Evolutionary conservation across 805 yeast genomes (phyloP), one percentile per base, ranked within the genome.

Genomic region (Yarrowia sp.): DNA sequence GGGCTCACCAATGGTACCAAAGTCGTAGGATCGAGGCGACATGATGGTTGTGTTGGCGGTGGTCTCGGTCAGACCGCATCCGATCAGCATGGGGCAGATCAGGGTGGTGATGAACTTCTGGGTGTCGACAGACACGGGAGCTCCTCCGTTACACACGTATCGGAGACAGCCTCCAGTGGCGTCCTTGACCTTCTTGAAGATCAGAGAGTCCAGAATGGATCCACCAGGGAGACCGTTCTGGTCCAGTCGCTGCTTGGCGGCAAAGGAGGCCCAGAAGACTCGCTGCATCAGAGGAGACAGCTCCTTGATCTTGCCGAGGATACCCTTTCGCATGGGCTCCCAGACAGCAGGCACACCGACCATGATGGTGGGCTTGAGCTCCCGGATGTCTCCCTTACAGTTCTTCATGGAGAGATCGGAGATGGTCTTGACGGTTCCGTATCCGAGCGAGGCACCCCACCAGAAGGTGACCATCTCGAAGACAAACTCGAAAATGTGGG

Each of bases 271-370:
- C 98, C 99, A 95, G 78, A 95, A 95, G 55, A 94, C 75, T 77
- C 86, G 90, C 80, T 92, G 97, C 41, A 85, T 83, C 32, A 88
- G 73, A 15, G 86, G 74, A 16, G 97, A 89, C 74, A 83, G 83
- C 74, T 86, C 84, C 72, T 83, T 82, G 72, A 95, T 85, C 81
- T 93, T 92, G 68, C 85, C 85, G 70, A 91, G 71, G 70, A 95
- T 89, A 70, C 99, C 99, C 83, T 95, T 95, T 79, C 93, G 89
- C 71, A 95, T 91, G 46, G 89, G 84, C 82, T 95, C 99, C 97
- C 97, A 95, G 67, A 95, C 98, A 5, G 98, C 97, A 16, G 98
- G 98, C 69, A 95, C 99, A 79, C 97, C 99, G 72, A 92, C 97
- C 97, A 95, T 90, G 73, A 93, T 80, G 5, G 97, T 90, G 70